Conservation (phyloP, 495 filamentous ascomycete species). For the Xylaria sp. region DNA sequence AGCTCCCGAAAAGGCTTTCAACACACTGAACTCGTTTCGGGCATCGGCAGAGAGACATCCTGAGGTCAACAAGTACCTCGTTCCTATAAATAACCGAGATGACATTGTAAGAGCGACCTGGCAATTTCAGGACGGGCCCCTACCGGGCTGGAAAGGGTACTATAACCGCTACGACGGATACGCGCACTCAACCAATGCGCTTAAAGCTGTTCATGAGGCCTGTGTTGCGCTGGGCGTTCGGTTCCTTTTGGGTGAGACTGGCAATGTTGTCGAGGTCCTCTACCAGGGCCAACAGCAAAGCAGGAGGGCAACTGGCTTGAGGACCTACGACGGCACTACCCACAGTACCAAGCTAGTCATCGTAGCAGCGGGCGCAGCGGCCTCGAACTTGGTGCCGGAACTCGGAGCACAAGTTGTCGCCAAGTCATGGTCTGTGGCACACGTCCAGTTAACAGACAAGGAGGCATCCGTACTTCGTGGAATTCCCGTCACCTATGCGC, state of each 20-base stretch:
- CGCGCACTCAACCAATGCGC: slow-evolving; percentile 56
- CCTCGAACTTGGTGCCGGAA: slow-evolving; percentile 35
- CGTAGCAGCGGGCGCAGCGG: slow-evolving; percentile 37
- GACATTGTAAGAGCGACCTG: slow-evolving; percentile 52
- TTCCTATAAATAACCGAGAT: slow-evolving; percentile 40
- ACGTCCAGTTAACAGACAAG: slow-evolving; percentile 59
- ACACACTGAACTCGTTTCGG: slow-evolving; percentile 25
- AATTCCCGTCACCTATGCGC: slow-evolving; percentile 61
- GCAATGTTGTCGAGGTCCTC: slow-evolving; percentile 10
- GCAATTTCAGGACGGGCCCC: slow-evolving; percentile 50
- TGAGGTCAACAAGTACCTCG: slow-evolving; percentile 45
- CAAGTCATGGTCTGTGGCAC: slow-evolving; percentile 59
- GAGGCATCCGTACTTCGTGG: slow-evolving; percentile 59
- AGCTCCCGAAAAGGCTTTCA: slow-evolving; percentile 56
- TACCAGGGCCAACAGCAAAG: neutral
- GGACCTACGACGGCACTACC: slow-evolving; percentile 22
- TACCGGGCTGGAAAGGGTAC: slow-evolving; percentile 62
- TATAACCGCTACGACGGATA: slow-evolving; percentile 62
- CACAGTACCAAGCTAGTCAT: slow-evolving; percentile 30
- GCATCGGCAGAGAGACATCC: slow-evolving; percentile 46
- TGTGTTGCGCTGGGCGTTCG: slow-evolving; percentile 42
- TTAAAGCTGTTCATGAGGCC: slow-evolving; percentile 36
- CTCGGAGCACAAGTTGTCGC: slow-evolving; percentile 51
- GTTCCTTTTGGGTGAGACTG: slow-evolving; percentile 40
- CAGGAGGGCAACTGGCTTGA: slow-evolving; percentile 14